Conservation (phyloP, 352 stramenopile genomes). For the Pythium chondricola region DNA sequence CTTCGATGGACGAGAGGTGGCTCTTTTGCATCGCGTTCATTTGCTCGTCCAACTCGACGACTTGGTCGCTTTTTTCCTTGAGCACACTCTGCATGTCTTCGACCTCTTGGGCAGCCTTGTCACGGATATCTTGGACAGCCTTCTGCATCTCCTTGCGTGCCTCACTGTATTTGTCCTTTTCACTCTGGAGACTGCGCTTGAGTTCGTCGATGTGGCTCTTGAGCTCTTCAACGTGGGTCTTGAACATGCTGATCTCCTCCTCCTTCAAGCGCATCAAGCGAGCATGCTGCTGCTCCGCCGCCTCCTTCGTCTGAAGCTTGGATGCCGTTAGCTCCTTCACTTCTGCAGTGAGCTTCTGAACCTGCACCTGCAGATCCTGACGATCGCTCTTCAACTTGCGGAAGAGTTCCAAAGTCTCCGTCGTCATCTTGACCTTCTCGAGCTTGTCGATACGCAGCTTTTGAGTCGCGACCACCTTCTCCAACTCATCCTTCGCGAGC, state of each 20-base stretch:
- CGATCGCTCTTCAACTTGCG: constrained; percentile 59
- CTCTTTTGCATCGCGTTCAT: constrained; percentile 23
- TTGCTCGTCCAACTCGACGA: constrained; percentile 30
- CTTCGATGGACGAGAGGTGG: constrained; percentile 21
- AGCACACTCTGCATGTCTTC: constrained; percentile 39
- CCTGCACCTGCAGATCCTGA: constrained; percentile 36
- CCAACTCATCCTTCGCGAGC: constrained; percentile 33
- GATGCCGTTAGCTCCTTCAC: constrained; percentile 8
- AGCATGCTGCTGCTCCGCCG: constrained; percentile 18
- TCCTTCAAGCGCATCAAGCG: constrained; percentile 30
- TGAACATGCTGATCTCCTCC: constrained; percentile 33
- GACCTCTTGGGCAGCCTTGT: constrained; percentile 52
- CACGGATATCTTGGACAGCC: constrained; percentile 26
- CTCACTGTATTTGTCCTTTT: constrained; percentile 37
- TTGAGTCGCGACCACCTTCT: constrained; percentile 43
- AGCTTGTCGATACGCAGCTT: constrained; percentile 67
- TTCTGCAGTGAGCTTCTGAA: constrained; percentile 17
- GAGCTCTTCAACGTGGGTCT: constrained; percentile 38
- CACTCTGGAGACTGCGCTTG: constrained; percentile 21
- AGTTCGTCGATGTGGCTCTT: constrained; percentile 37
- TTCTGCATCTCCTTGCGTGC: constrained; percentile 28
- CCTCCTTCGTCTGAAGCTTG: constrained; percentile 16
- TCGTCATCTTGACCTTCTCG: constrained; percentile 83
- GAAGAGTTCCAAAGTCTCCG: constrained; percentile 60
- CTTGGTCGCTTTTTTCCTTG: constrained; percentile 39